Conservation (phyloP, 352 stramenopile species). For the Plasmopara halstedii region DNA sequence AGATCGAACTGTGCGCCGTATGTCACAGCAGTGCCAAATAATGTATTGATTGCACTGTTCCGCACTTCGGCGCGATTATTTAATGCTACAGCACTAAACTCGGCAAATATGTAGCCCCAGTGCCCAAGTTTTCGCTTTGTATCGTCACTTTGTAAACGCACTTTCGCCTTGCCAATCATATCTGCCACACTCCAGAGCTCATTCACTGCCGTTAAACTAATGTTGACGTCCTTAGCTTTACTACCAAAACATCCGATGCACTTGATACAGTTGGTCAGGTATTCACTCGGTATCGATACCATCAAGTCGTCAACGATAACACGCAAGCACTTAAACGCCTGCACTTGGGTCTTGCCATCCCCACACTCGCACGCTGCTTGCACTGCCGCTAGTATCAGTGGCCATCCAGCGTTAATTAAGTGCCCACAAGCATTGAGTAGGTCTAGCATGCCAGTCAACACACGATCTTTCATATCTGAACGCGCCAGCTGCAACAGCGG, state of each 20-base stretch:
- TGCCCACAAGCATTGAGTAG: constrained; percentile 72
- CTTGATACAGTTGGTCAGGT: constrained; percentile 73
- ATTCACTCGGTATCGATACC: constrained; percentile 68
- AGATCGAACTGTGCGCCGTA: constrained; percentile 89
- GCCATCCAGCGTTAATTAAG: constrained; percentile 62
- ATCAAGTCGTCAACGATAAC: constrained; percentile 96
- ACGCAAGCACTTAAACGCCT: constrained; percentile 93
- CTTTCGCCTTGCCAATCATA: constrained; percentile 61
- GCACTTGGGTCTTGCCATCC: constrained; percentile 71
- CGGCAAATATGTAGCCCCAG: constrained; percentile 64
- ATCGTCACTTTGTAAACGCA: constrained; percentile 10
- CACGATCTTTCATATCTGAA: constrained; percentile 73
- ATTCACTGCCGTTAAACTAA: constrained; percentile 95
- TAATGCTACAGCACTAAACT: constrained; percentile 84
- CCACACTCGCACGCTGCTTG: constrained; percentile 56
- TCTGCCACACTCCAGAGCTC: constrained; percentile 93
- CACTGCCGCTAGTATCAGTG: constrained; percentile 54
- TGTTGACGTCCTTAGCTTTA: constrained; percentile 95
- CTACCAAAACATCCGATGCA: constrained; percentile 93
- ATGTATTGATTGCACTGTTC: constrained; percentile 96
- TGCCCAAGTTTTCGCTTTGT: constrained; percentile 25
- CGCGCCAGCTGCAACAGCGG: constrained; percentile 50
- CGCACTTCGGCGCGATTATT: constrained; percentile 91
- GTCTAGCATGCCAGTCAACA: constrained; percentile 61
- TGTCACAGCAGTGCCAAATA: constrained; percentile 95